Conservation (phyloP, 129 eudicot genomes). For the Flaveria linearis region DNA sequence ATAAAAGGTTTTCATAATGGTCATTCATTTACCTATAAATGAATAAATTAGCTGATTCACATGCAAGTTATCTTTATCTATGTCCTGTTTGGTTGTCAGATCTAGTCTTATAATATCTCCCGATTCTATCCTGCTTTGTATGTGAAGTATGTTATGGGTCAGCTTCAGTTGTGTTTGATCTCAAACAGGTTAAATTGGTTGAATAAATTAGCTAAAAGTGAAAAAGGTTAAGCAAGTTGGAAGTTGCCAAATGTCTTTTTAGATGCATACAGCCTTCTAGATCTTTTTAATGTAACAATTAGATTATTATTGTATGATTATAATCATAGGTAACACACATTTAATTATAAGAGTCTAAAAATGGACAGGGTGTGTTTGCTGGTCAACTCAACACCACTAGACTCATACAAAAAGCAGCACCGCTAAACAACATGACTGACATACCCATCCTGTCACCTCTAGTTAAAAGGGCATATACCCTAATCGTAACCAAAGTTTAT, state of each 20-base stretch:
- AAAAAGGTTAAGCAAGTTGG: neutral
- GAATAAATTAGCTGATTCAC: neutral
- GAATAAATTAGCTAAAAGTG: neutral
- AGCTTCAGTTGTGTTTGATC: neutral
- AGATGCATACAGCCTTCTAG: neutral
- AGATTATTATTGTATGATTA: neutral
- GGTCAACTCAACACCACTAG: neutral
- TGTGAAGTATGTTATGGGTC: constrained; percentile 10
- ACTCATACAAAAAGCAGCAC: neutral
- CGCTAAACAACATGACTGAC: neutral
- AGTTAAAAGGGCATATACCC: neutral
- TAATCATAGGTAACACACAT: neutral
- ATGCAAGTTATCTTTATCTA: constrained; percentile 4
- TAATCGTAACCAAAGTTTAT: neutral
- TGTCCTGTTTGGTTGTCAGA: constrained; percentile 5
- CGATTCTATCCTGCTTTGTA: neutral
- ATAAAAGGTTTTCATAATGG: neutral
- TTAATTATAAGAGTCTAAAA: neutral
- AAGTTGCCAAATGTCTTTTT: neutral
- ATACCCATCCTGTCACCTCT: neutral
- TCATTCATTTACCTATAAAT: neutral
- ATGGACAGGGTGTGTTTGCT: neutral
- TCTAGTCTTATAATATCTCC: constrained; percentile 17
- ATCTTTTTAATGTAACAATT: neutral
- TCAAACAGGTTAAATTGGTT: neutral